Evolutionary conservation across 2,329 filamentous ascomycete genomes (phyloP), one percentile per base, ranked within the genome.

Genomic region (Aspergillus sp.): DNA sequence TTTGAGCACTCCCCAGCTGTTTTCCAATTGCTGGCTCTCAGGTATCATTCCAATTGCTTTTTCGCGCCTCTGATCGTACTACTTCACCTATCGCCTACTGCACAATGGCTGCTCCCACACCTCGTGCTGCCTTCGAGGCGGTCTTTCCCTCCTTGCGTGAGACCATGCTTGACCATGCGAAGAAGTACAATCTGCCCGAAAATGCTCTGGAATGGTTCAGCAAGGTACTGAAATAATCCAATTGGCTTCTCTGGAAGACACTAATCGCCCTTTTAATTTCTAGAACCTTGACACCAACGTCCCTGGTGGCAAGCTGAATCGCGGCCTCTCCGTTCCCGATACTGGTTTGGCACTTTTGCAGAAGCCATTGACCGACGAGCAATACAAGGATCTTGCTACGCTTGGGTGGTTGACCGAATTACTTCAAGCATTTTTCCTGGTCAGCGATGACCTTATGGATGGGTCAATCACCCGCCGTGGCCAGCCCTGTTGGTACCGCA

Each of bases 361-460:
- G 69, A 80, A 83, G 66, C 80, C 89, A 55, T 86, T 98, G 64
- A 85, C 81, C 64, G 83, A 90, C 61, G 85, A 93, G 58, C 89
- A 98, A 79, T 96, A 93, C 83, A 95, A 96, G 81, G 82, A 90
- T 67, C 83, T 93, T 48, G 90, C 92, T 45, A 89, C 91, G 17
- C 85, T 99, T 17, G 95, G 95, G 72, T 99, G 95, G 95, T 87
- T 96, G 84, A 96, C 96, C 63, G 95, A 99, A 84, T 86, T 99
- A 50, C 89, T 99, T 34, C 95, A 99, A 81, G 93, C 95, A 65
- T 98, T 97, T 84, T 98, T 99, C 86, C 87, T 99, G 58, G 95
- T 99, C 64, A 92, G 91, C 45, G 95, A 99, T 79, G 95, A 99
- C 77, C 97, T 99, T 71, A 99, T 99, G 95, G 95, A 99, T 80